Base-by-base conservation (phyloP, 495 filamentous ascomycete species). In the Hypoxylon trugodes region DNA sequence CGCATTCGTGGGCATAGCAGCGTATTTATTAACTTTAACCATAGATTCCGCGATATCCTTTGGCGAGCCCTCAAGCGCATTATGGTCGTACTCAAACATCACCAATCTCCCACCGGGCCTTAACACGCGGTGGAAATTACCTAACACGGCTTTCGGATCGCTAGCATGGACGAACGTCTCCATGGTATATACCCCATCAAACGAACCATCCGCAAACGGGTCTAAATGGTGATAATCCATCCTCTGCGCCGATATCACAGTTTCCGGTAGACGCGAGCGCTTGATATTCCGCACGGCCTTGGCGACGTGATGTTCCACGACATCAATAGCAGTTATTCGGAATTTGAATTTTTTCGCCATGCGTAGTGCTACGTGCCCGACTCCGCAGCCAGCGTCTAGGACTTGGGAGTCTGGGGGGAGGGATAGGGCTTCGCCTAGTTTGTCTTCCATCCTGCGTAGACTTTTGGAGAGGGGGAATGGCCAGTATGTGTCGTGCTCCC, bases 91-190 rank as follows among this genome's bases (percentile, higher is more conserved):
- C 66, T 86, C 83, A 66, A 82, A 77, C 9, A 82, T 57, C 2
- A 73, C 79, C 12, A 86, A 26, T 0, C 65, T 61, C 2, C 82
- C 82, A 4, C 82, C 83, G 1, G 83, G 84, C 46, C 73, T 70
- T 4, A 86, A 63, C 0, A 86, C 45, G 22, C 80, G 78, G 65
- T 74, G 75, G 66, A 86, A 86, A 33, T 79, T 74, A 7, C 59
- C 47, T 21, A 85, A 58, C 1, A 78, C 83, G 8, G 72, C 74
- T 49, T 75, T 62, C 5, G 79, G 78, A 16, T 86, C 77, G 1
- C 76, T 83, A 5, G 84, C 81, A 59, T 87, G 82, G 4, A 85
- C 82, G 21, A 86, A 76, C 0, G 83, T 86, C 61, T 87, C 84
- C 76, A 85, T 84, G 1, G 83, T 85, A 61, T 86, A 87, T 45